Evolutionary conservation across 768 basidiomycete genomes (phyloP).

Genomic region (Naganishia onofrii): DNA sequence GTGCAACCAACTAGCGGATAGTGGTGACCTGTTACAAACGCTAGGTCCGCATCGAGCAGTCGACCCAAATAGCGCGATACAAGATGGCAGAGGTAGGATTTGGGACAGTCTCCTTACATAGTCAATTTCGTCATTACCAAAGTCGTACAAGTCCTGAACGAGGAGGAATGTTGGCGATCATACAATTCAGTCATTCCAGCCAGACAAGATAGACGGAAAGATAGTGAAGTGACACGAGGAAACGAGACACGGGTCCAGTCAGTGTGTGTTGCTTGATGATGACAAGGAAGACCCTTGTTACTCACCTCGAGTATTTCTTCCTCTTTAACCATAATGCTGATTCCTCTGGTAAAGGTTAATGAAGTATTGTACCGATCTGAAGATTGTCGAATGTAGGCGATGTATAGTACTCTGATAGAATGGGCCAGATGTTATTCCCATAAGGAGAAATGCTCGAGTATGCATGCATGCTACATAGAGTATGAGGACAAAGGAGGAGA

Average conservation of each 20-base stretch:
- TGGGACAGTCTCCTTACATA: slow-evolving; percentile 23
- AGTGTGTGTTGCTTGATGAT: neutral
- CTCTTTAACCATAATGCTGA: slow-evolving; percentile 9
- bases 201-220: neutral
- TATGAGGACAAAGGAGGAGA: slow-evolving; percentile 1
- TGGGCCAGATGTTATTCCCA: neutral
- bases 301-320: slow-evolving; percentile 24
- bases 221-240: neutral
- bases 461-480: too few species aligned
- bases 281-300: neutral
- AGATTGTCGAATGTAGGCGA: neutral
- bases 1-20: slow-evolving; percentile 8
- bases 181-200: neutral
- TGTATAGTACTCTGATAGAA: too few species aligned
- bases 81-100: slow-evolving; percentile 9
- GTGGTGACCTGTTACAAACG: slow-evolving; percentile 23
- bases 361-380: neutral
- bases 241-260: neutral
- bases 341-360: neutral
- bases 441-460: neutral
- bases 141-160: slow-evolving; percentile 30
- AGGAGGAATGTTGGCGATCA: neutral
- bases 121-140: slow-evolving; percentile 30
- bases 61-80: slow-evolving; percentile 24
- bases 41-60: slow-evolving; percentile 22